Base-by-base conservation (phyloP, 805 yeast species). In the Candida vartiovaarae region DNA sequence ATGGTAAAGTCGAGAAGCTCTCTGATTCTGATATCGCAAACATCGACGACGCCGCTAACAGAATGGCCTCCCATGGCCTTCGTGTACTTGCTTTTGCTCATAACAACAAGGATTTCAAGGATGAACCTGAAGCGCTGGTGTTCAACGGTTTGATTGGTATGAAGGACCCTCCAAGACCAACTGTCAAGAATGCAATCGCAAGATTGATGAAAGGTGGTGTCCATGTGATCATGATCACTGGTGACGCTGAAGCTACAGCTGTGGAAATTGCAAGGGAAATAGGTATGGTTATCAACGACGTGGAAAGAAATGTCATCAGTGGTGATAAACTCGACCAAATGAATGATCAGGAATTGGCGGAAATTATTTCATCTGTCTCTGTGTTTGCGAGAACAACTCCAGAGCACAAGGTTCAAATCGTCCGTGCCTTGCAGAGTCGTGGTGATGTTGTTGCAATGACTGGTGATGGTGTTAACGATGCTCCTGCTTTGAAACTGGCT, bases 381-480 rank as follows among this genome's bases (percentile, higher is more conserved):
- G 86, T 89, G 4, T 89, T 90, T 71, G 96, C 97, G 5, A 80
- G 97, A 69, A 89, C 96, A 7, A 83, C 96, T 1, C 97, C 97
- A 1, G 95, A 89, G 60, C 96, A 90, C 64, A 90, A 90, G 61
- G 82, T 90, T 49, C 75, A 84, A 47, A 90, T 90, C 63, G 95
- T 90, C 31, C 79, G 84, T 57, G 96, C 96, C 0, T 71, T 90
- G 50, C 95, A 90, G 62, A 76, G 78, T 61, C 76, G 95, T 60
- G 96, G 96, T 41, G 95, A 91, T 62, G 81, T 91, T 49, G 98
- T 91, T 41, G 99, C 97, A 25, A 90, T 91, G 96, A 90, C 98
- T n/a, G 99, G 99, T 54, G 98, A 90, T 66, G 98, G 98, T 66
- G 96, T 91, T 10, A 90, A 90, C 63, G 98, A 90, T 70, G 98